Conservation (phyloP, 2,329 filamentous ascomycete species). For the Pyricularia pennisetigena region DNA sequence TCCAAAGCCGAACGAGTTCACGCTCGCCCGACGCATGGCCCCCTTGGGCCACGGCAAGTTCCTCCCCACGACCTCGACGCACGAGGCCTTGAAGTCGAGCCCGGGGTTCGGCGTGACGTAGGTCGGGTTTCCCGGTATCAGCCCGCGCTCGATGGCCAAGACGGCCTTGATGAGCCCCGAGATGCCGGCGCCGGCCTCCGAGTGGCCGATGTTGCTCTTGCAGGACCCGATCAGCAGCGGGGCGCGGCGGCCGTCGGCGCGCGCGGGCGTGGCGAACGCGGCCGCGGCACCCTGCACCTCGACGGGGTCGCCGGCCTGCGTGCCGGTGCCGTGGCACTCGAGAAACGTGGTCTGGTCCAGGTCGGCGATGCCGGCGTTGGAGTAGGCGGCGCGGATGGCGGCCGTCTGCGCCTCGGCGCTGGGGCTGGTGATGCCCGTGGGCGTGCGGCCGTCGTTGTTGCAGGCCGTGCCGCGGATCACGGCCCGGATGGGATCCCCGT, state of each 20-base stretch:
- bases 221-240: constrained; percentile 15
- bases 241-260: not conserved
- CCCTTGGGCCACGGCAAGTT: constrained; percentile 15
- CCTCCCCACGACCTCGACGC: constrained; percentile 16
- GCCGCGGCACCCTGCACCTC: constrained; percentile 10
- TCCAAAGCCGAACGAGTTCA: constrained; percentile 20
- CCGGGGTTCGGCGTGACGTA: constrained; percentile 19
- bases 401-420: constrained; percentile 16
- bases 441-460: constrained; percentile 27
- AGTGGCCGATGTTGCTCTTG: constrained; percentile 19
- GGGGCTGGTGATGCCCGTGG: constrained; percentile 17
- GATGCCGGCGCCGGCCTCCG: constrained; percentile 17
- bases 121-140: constrained; percentile 16
- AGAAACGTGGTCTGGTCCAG: constrained; percentile 18
- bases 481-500: constrained; percentile 26
- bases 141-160: constrained; percentile 14
- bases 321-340: constrained; percentile 30
- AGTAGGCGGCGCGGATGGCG: constrained; percentile 11
- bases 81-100: constrained; percentile 15
- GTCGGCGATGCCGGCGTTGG: constrained; percentile 9
- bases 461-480: constrained; percentile 21
- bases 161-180: constrained; percentile 18
- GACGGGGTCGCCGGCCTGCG: constrained; percentile 15
- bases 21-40: constrained; percentile 11
- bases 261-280: constrained; percentile 12